A percentile compares a stretch with the other conserved stretches of the same genome.
Conservation (phyloP, 371 early-diverging fungal genomes). For the Syncephalastrum monosporum region DNA sequence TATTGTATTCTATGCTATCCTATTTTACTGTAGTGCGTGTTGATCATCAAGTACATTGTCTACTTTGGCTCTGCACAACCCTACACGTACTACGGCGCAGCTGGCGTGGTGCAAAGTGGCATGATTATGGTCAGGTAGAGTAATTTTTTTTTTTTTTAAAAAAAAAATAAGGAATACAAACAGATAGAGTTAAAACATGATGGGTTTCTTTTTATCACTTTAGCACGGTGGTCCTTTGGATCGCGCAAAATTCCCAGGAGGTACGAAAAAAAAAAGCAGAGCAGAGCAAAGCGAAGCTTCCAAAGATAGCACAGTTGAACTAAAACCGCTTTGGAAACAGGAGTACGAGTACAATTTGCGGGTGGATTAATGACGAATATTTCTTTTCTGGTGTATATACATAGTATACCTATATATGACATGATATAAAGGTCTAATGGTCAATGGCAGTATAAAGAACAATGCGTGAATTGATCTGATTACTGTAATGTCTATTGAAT, state of each 20-base stretch:
- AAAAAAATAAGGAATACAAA: not conserved
- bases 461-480: not conserved
- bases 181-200: not conserved
- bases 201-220: not conserved
- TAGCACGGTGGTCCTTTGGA: slow-evolving; percentile 46
- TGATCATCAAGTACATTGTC: slow-evolving; percentile 71
- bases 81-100: slow-evolving; percentile 67
- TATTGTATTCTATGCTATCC: not conserved
- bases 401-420: too few species aligned
- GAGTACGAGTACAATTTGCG: slow-evolving; percentile 29
- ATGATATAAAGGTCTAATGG: too few species aligned
- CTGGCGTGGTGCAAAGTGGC: slow-evolving; percentile 65
- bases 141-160: not conserved
- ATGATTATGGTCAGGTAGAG: slow-evolving; percentile 71
- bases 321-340: slow-evolving; percentile 6
- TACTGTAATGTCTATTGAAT: not conserved
- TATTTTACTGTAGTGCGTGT: slow-evolving; percentile 51
- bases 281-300: not conserved
- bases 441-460: not conserved
- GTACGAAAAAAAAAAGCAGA: slow-evolving; percentile 18
- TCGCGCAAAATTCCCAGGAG: slow-evolving; percentile 47
- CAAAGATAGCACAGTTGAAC: too few species aligned
- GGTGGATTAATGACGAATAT: not conserved
- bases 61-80: slow-evolving; percentile 55
- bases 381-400: too few species aligned